Percentiles rank a stretch among this genome's conserved stretches.
These are phyloP conservation scores for Hyaloscypha finlandica DNA, from an alignment of 495 filamentous ascomycete genomes.

Conservation along the genomic window DNA sequence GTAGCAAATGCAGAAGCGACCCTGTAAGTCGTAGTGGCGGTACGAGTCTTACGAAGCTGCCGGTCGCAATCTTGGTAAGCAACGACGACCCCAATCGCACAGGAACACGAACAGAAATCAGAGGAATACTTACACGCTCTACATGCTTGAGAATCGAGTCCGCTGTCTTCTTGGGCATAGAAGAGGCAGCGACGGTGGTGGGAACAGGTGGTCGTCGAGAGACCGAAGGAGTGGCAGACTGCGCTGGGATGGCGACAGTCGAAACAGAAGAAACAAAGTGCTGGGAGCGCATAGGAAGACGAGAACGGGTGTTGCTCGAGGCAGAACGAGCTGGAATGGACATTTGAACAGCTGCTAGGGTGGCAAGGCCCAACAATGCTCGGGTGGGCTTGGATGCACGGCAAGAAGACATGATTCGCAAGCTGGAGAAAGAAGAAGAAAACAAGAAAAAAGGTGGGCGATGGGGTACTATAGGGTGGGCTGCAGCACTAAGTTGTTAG, in stretches of 20 bases:
- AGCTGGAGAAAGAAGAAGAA: background rate
- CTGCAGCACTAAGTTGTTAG: background rate
- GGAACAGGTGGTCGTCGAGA: background rate
- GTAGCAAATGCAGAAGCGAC: background rate
- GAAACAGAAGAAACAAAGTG: background rate
- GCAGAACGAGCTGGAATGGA: background rate
- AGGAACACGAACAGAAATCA: background rate
- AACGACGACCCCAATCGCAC: background rate
- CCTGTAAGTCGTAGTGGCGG: background rate
- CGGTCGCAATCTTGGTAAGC: background rate
- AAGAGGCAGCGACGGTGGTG: background rate
- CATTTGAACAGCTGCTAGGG: background rate
- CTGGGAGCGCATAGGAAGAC: background rate
- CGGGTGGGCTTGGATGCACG: background rate
- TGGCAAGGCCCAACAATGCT: background rate
- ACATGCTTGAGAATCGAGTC: background rate
- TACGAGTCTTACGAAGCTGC: constrained; percentile 7
- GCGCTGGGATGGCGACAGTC: background rate
- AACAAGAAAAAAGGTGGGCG: background rate
- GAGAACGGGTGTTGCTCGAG: background rate
- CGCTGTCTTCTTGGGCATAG: background rate
- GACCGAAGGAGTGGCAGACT: background rate
- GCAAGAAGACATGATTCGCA: background rate
- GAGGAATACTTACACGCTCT: background rate
- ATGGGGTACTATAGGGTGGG: background rate